Evolutionary conservation across 495 filamentous ascomycete genomes (phyloP).

Genomic region (Xylaria telfairii): DNA sequence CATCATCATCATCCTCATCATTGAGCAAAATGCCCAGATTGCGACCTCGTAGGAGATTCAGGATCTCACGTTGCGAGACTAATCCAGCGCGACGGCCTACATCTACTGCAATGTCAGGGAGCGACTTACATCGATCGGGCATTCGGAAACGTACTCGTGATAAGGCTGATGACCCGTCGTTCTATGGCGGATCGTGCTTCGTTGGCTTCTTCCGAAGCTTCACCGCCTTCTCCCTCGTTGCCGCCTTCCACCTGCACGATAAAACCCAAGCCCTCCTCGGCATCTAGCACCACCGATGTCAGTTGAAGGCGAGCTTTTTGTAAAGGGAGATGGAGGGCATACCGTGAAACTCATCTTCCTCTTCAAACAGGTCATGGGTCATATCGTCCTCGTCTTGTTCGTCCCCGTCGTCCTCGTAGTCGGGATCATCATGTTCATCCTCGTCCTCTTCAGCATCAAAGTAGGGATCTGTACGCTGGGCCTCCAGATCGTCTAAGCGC

Average conservation of each 20-base stretch:
- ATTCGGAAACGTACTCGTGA: conserved; percentile 32
- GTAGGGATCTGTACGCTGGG: conserved; percentile 29
- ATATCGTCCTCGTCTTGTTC: conserved; percentile 49
- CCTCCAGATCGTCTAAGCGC: conserved; percentile 30
- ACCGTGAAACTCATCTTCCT: conserved; percentile 45
- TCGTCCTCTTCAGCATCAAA: conserved; percentile 38
- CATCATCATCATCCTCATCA: conserved; percentile 49
- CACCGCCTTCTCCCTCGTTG: conserved; percentile 38
- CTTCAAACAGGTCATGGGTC: conserved; percentile 43
- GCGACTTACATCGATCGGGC: neutral
- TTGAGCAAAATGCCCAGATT: conserved; percentile 45
- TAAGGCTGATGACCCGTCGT: conserved; percentile 39
- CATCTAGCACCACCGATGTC: conserved; percentile 29
- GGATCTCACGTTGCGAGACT: conserved; percentile 52
- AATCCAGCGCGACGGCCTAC: conserved; percentile 37
- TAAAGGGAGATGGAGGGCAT: neutral
- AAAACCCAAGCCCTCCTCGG: conserved; percentile 40
- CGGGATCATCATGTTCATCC: conserved; percentile 53
- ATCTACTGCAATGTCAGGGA: conserved; percentile 21
- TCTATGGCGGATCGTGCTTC: conserved; percentile 33
- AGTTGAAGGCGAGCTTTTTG: conserved; percentile 10
- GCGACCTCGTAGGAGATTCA: conserved; percentile 55
- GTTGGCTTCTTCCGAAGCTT: conserved; percentile 25
- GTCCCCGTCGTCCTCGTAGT: conserved; percentile 53
- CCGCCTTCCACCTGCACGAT: conserved; percentile 39